Evolutionary conservation across 768 basidiomycete species (phyloP).

Genomic region (Amanita inopinata): DNA sequence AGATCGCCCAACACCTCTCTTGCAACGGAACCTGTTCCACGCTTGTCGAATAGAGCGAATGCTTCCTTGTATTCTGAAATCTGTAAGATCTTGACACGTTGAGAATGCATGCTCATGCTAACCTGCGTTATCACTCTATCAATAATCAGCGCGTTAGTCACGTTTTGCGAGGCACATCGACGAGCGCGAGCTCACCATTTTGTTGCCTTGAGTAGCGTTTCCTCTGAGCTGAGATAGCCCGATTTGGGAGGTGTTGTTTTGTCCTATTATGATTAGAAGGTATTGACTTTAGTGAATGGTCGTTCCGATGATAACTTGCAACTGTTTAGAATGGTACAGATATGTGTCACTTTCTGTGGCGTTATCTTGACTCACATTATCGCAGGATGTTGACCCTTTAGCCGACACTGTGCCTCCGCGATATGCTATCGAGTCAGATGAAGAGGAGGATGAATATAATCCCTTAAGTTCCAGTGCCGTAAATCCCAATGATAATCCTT

Average conservation of each 20-base stretch:
- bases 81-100: constrained; percentile 5
- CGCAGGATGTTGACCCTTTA: constrained; percentile 44
- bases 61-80: constrained; percentile 90
- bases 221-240: neutral
- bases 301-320: no score
- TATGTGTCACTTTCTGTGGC: no score
- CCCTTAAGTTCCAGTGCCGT: constrained; percentile 21
- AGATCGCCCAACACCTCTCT: constrained; percentile 87
- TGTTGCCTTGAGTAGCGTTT: neutral
- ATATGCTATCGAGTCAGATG: constrained; percentile 56
- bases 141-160: neutral
- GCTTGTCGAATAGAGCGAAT: constrained; percentile 97
- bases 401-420: constrained; percentile 48
- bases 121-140: constrained; percentile 33
- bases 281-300: neutral
- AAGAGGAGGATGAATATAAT: constrained; percentile 54
- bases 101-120: constrained; percentile 3
- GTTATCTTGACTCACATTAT: neutral
- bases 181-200: constrained; percentile 1
- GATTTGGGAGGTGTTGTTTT: constrained; percentile 4
- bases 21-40: constrained; percentile 84
- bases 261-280: constrained; percentile 1
- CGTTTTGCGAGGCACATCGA: neutral
- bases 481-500: constrained; percentile 14
- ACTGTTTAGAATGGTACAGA: neutral